These are phyloP conservation scores for Quercus cerris DNA, from an alignment of 306 rosid genomes.

Conservation along the genomic window DNA sequence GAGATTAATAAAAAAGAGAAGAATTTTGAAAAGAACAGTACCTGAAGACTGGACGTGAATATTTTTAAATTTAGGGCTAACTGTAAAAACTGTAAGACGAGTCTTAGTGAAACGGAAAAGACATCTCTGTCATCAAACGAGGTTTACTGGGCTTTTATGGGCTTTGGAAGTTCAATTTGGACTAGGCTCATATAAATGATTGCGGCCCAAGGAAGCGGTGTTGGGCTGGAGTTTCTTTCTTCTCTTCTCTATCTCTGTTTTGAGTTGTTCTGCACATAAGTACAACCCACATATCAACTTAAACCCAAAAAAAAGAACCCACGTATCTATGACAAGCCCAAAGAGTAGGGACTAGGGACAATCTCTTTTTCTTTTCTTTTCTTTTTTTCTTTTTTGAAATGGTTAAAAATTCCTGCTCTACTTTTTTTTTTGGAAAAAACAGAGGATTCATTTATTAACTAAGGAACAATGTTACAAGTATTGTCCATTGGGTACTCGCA, in stretches of 20 bases:
- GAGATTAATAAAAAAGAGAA: too few species aligned
- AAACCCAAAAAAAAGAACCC: too few species aligned
- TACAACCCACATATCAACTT: too few species aligned
- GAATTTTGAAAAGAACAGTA: background rate
- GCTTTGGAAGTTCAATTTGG: background rate
- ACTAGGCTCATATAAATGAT: background rate
- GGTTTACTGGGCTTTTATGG: background rate
- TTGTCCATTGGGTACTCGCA: accelerated
- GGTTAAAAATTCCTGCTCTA: too few species aligned
- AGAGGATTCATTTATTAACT: too few species aligned
- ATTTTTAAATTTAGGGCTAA: background rate
- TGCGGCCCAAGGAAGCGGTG: background rate
- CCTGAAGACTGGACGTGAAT: background rate
- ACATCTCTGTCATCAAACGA: background rate
- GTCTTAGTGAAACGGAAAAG: background rate
- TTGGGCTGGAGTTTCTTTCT: background rate
- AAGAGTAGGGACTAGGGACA: too few species aligned
- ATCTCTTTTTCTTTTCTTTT: too few species aligned
- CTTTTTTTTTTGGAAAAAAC: too few species aligned
- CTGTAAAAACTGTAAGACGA: background rate
- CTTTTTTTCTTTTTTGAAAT: too few species aligned
- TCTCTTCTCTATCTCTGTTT: background rate
- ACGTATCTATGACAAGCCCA: too few species aligned
- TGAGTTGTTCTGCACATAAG: too few species aligned
- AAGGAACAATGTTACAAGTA: too few species aligned